Evolutionary conservation across 2,329 filamentous ascomycete species (phyloP).

Genomic region (Chalara sp.): DNA sequence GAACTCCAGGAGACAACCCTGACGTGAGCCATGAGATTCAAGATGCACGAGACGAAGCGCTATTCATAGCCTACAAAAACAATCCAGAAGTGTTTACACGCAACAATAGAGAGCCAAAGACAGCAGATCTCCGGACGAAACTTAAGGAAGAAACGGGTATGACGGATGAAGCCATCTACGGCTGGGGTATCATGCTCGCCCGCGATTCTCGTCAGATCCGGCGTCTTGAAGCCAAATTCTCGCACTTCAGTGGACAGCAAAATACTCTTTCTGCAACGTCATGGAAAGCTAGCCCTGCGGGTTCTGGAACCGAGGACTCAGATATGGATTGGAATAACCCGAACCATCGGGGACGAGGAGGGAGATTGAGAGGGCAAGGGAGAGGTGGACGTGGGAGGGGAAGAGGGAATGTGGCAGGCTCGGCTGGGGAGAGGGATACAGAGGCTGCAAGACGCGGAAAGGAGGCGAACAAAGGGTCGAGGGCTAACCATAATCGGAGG

Average conservation of each 20-base stretch:
- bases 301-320: constrained; percentile 50
- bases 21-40: constrained; percentile 34
- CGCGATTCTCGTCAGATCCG: constrained; percentile 64
- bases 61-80: constrained; percentile 67
- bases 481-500: constrained; percentile 81
- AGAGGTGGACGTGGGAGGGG: constrained; percentile 43
- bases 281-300: constrained; percentile 50
- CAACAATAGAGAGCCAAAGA: constrained; percentile 56
- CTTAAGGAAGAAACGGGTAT: constrained; percentile 74
- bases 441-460: constrained; percentile 67
- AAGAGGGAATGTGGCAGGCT: constrained; percentile 56
- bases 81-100: constrained; percentile 62
- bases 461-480: constrained; percentile 73
- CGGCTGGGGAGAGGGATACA: constrained; percentile 63
- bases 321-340: constrained; percentile 40
- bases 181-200: constrained; percentile 82
- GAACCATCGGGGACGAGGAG: constrained; percentile 37
- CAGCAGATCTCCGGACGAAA: constrained; percentile 26
- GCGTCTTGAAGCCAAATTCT: constrained; percentile 64
- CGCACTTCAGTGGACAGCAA: constrained; percentile 61
- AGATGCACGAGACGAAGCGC: constrained; percentile 57
- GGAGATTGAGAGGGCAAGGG: constrained; percentile 38
- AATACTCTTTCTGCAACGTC: constrained; percentile 56
- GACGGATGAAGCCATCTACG: constrained; percentile 91
- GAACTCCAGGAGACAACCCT: constrained; percentile 38